Conservation (phyloP, 31 red algal species). For the Odonthalia washingtoniensis region DNA sequence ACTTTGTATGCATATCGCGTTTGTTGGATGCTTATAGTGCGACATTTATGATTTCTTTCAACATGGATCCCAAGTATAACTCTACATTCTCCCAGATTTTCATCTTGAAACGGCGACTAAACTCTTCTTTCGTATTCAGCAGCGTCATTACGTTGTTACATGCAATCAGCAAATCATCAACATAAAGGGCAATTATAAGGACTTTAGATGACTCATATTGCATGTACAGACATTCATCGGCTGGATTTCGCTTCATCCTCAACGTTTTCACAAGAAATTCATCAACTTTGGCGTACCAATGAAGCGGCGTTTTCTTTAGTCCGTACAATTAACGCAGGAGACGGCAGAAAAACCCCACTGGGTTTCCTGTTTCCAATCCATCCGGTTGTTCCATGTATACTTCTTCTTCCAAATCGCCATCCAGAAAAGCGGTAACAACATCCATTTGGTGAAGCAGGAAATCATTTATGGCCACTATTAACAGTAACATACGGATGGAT, state of each 20-base stretch:
- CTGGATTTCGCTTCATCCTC: slow-evolving; percentile 11
- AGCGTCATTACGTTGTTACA: slow-evolving; percentile 3
- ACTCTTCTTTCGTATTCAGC: slow-evolving; percentile 10
- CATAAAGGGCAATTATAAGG: slow-evolving; percentile 38
- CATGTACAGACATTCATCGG: slow-evolving; percentile 39
- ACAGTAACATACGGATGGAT: slow-evolving; percentile 25
- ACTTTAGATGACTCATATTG: background rate
- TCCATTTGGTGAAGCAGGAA: no score
- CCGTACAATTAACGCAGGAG: slow-evolving; percentile 12
- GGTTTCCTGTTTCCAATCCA: slow-evolving; percentile 43
- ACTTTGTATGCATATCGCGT: no score
- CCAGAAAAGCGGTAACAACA: no score
- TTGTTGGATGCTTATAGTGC: no score
- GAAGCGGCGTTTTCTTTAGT: slow-evolving; percentile 19
- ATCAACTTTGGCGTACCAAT: slow-evolving; percentile 36
- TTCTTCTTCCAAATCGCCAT: no score
- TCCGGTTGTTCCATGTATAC: no score
- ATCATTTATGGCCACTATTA: background rate
- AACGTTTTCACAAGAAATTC: slow-evolving; percentile 24
- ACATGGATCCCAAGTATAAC: slow-evolving; percentile 12
- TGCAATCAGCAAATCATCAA: slow-evolving; percentile 39
- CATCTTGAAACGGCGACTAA: slow-evolving; percentile 24
- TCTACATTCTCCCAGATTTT: background rate
- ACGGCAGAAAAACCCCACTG: slow-evolving; percentile 21
- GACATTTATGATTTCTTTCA: no score